Percentiles rank a stretch among this genome's conserved stretches.
These are phyloP conservation scores for Starmerella geochares DNA, from an alignment of 805 yeast genomes.

Conservation along the genomic window DNA sequence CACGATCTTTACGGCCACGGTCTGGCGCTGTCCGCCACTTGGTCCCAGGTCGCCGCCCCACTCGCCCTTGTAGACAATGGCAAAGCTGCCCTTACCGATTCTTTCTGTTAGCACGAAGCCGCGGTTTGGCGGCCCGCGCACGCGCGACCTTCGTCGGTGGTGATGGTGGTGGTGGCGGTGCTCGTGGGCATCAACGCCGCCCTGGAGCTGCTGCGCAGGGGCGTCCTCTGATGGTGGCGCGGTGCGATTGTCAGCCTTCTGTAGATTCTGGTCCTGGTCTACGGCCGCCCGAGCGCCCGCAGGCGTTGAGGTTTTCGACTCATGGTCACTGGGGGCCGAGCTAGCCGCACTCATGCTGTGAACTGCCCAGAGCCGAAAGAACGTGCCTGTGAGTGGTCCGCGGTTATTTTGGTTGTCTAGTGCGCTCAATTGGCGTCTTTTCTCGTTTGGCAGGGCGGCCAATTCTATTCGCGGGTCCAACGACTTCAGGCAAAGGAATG, in stretches of 20 bases:
- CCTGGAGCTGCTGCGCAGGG: neutral
- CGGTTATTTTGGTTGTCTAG: neutral
- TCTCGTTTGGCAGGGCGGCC: neutral
- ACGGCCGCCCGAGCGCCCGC: neutral
- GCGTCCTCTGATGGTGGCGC: neutral
- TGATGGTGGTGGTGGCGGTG: slow-evolving; percentile 2
- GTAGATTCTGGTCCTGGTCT: neutral
- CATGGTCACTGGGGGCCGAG: neutral
- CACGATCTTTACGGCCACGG: slow-evolving; percentile 86
- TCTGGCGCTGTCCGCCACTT: slow-evolving; percentile 19
- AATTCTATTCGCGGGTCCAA: neutral
- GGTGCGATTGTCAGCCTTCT: neutral
- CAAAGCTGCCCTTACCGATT: slow-evolving; percentile 93
- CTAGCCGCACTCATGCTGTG: slow-evolving; percentile 1
- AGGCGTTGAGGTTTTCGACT: neutral
- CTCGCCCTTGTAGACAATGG: slow-evolving; percentile 82
- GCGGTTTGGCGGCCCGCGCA: slow-evolving; percentile 8
- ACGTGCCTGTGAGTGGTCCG: neutral
- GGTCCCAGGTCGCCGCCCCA: slow-evolving; percentile 16
- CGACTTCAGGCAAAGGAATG: neutral
- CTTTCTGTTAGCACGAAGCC: slow-evolving; percentile 45
- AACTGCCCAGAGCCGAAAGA: neutral
- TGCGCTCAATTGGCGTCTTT: neutral
- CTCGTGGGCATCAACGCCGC: neutral
- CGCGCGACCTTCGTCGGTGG: slow-evolving; percentile 1